Conservation (phyloP, 2,329 filamentous ascomycete genomes). For the Fusarium oxysporum region DNA sequence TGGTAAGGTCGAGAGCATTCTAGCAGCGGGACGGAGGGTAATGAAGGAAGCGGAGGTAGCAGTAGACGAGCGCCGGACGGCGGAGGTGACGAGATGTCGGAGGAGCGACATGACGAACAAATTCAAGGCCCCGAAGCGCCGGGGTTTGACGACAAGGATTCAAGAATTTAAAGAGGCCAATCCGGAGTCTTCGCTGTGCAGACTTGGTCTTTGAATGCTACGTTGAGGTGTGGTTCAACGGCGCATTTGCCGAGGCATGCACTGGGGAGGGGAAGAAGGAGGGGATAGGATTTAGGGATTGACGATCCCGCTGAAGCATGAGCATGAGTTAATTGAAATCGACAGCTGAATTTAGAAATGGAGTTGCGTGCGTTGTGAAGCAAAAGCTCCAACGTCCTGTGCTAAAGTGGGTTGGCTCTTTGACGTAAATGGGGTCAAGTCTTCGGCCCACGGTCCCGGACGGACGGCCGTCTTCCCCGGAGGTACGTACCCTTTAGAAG, state of each 20-base stretch:
- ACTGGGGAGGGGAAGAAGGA: background rate
- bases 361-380: constrained; percentile 26
- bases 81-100: constrained; percentile 38
- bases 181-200: constrained; percentile 14
- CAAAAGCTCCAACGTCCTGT: constrained; percentile 4
- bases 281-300: constrained; percentile 9
- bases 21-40: constrained; percentile 45
- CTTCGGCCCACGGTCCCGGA: constrained; percentile 28
- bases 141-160: constrained; percentile 28
- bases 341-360: constrained; percentile 24
- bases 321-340: constrained; percentile 18
- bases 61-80: constrained; percentile 25
- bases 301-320: constrained; percentile 21
- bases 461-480: constrained; percentile 24
- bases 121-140: constrained; percentile 24
- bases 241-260: constrained; percentile 40
- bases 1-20: constrained; percentile 75
- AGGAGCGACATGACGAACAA: constrained; percentile 39
- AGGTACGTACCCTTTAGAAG: constrained; percentile 33
- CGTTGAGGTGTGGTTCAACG: constrained; percentile 32
- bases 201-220: constrained; percentile 13
- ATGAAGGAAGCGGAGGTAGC: constrained; percentile 20
- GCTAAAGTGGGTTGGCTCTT: constrained; percentile 12
- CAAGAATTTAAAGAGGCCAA: constrained; percentile 14
- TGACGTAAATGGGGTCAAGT: constrained; percentile 23